A percentile compares a stretch with the other conserved stretches of the same genome.
phyloP scores from a whole-genome alignment of 2,329 filamentous ascomycete species.

The Aspergillus brunneoviolaceus region DNA sequence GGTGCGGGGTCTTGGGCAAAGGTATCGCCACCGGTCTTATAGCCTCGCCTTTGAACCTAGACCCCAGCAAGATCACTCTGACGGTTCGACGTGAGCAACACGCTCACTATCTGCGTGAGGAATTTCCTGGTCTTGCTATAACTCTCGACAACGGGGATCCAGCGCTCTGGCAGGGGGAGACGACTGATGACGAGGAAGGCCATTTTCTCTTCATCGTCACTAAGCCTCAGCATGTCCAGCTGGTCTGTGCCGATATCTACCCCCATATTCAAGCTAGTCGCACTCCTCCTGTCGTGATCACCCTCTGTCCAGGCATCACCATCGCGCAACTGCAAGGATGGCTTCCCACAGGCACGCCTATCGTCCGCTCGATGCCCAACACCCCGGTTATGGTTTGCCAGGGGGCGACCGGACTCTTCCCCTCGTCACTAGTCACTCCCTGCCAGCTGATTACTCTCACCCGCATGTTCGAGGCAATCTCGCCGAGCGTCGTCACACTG shows the following conservation, averaged over 20 bases:
- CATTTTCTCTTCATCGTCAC: neutral
- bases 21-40: neutral
- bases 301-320: slow-evolving; percentile 1
- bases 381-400: slow-evolving; percentile 2
- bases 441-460: neutral
- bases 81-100: neutral
- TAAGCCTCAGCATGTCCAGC: neutral
- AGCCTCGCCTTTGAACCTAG: neutral
- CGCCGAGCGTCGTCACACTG: neutral
- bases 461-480: neutral
- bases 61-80: neutral
- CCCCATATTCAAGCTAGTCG: neutral
- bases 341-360: slow-evolving; percentile 1
- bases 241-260: neutral
- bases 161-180: neutral
- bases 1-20: neutral
- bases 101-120: neutral
- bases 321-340: neutral
- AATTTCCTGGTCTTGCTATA: neutral
- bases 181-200: neutral
- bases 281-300: neutral
- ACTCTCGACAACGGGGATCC: neutral
- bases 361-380: slow-evolving; percentile 5
- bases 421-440: neutral
- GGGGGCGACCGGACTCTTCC: slow-evolving; percentile 4